Evolutionary conservation across 345 rosid species (phyloP).

Genomic region (Citrus hindsii): DNA sequence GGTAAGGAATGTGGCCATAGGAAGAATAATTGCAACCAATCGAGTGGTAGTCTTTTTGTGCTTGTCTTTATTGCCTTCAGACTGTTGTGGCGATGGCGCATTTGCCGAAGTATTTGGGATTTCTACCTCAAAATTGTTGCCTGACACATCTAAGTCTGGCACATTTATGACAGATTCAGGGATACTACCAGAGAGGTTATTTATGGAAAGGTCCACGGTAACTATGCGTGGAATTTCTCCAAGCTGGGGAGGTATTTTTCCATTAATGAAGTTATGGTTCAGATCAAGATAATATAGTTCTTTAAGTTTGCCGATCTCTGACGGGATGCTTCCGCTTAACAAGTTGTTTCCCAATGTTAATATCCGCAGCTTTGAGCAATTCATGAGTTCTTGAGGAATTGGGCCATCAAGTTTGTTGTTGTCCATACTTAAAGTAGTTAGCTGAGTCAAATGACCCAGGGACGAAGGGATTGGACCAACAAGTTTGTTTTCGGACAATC

Average conservation of each 20-base stretch:
- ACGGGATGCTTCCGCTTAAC: no score
- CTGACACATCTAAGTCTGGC: accelerated
- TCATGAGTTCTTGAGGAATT: no score
- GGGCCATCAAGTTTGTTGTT: no score
- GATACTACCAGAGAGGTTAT: background rate
- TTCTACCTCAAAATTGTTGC: background rate
- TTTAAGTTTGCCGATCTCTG: no score
- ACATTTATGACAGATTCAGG: background rate
- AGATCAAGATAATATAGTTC: no score
- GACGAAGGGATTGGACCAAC: no score
- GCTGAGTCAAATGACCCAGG: no score
- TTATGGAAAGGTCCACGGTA: background rate
- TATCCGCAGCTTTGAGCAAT: accelerated
- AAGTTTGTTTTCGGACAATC: no score
- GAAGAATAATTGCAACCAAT: background rate
- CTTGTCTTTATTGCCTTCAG: no score
- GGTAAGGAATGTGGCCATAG: background rate
- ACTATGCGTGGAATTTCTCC: accelerated
- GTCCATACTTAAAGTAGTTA: accelerated
- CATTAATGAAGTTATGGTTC: no score
- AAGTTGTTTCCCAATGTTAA: accelerated
- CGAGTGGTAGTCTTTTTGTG: background rate
- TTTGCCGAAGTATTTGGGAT: no score
- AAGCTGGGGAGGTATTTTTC: no score
- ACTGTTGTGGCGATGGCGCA: background rate